A percentile compares a stretch with the other conserved stretches of the same genome.
phyloP scores from a whole-genome alignment of 2,329 filamentous ascomycete species.

The Verticillium nubilum region DNA sequence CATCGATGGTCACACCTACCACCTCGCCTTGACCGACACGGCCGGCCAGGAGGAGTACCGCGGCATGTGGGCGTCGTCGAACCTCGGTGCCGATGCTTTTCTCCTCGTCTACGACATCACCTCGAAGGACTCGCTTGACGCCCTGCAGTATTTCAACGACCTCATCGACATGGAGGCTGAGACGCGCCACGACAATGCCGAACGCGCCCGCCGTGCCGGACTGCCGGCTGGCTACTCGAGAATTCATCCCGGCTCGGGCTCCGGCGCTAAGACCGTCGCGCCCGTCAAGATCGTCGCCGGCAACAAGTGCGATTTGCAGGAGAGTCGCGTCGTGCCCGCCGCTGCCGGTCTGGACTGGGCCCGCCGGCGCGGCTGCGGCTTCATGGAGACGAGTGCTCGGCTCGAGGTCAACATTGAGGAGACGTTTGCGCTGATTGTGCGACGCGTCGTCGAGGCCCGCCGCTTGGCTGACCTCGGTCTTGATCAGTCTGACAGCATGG shows the following conservation, averaged over 20 bases:
- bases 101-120: constrained; percentile 88
- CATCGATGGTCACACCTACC: constrained; percentile 76
- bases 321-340: constrained; percentile 63
- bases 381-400: constrained; percentile 84
- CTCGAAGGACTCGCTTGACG: constrained; percentile 59
- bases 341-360: constrained; percentile 74
- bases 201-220: constrained; percentile 41
- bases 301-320: constrained; percentile 80
- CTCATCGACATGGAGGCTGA: constrained; percentile 81
- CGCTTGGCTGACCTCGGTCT: constrained; percentile 42
- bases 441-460: constrained; percentile 55
- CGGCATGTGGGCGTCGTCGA: constrained; percentile 76
- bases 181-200: constrained; percentile 57
- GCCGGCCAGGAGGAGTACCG: constrained; percentile 89
- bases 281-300: constrained; percentile 80
- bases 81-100: constrained; percentile 76
- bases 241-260: constrained; percentile 21
- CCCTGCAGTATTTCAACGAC: constrained; percentile 73
- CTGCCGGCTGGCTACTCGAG: constrained; percentile 23
- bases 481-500: constrained; percentile 28
- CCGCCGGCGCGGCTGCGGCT: constrained; percentile 65
- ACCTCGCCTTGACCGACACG: constrained; percentile 75
- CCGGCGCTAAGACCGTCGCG: constrained; percentile 48
- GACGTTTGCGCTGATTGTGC: constrained; percentile 69
- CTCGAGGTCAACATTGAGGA: constrained; percentile 87